Conservation (phyloP, 2,329 filamentous ascomycete species). For the Colletotrichum musae region DNA sequence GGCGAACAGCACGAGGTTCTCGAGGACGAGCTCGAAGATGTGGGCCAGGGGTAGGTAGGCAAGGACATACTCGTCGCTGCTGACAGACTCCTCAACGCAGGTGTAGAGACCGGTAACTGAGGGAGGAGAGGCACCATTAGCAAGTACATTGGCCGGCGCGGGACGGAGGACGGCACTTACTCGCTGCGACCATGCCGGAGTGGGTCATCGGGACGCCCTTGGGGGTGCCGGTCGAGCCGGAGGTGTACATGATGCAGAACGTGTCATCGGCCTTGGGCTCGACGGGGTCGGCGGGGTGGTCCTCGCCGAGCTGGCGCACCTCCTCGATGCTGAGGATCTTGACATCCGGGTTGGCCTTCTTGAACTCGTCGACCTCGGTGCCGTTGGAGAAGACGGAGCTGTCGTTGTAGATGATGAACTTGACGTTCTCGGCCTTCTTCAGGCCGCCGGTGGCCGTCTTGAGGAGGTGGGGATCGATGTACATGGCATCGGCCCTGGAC, state of each 20-base stretch:
- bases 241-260: conserved; percentile 90
- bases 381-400: conserved; percentile 65
- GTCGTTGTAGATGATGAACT: conserved; percentile 75
- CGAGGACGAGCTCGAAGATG: conserved; percentile 96
- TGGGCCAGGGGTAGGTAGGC: conserved; percentile 96
- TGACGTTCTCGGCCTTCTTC: conserved; percentile 69
- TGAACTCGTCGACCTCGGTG: conserved; percentile 69
- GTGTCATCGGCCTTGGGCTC: conserved; percentile 82
- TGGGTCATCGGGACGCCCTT: conserved; percentile 92
- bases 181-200: conserved; percentile 81
- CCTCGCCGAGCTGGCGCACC: conserved; percentile 70
- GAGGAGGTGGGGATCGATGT: conserved; percentile 85
- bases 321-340: conserved; percentile 69
- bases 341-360: conserved; percentile 68
- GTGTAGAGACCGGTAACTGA: conserved; percentile 83
- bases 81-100: conserved; percentile 84
- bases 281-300: conserved; percentile 78
- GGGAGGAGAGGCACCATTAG: neutral
- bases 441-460: conserved; percentile 71
- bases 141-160: neutral
- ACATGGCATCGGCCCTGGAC: conserved; percentile 86
- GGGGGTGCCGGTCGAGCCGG: conserved; percentile 88
- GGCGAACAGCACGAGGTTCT: conserved; percentile 90
- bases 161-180: conserved; percentile 60
- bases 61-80: conserved; percentile 83